Conservation (phyloP, 2,329 filamentous ascomycete genomes). For the Hypocrella siamensis region DNA sequence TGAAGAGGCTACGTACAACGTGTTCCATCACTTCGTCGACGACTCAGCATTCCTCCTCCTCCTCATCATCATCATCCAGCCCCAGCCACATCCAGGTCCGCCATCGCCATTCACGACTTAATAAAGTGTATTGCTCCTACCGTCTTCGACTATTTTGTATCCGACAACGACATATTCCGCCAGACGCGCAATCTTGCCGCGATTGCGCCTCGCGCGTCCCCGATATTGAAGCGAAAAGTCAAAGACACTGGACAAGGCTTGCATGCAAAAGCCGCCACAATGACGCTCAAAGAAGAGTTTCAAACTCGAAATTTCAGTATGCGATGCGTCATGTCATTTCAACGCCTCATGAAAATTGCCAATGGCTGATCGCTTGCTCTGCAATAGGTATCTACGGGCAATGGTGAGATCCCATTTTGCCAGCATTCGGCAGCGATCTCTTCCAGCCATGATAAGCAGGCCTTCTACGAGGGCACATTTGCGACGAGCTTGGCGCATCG, state of each 20-base stretch:
- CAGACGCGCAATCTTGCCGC: no score
- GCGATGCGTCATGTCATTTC: constrained; percentile 14
- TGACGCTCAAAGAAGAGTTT: constrained; percentile 59
- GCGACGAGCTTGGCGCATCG: background rate
- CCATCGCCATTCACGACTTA: background rate
- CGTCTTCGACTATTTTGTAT: no score
- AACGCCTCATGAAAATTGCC: background rate
- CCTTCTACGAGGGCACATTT: background rate
- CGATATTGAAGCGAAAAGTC: background rate
- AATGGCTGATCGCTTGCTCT: background rate
- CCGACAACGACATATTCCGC: no score
- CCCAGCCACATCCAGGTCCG: constrained; percentile 6
- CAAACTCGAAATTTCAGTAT: constrained; percentile 60
- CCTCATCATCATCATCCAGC: constrained; percentile 5
- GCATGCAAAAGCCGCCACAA: constrained; percentile 24
- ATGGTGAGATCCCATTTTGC: constrained; percentile 40
- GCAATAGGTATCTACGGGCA: constrained; percentile 54
- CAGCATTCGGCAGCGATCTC: background rate
- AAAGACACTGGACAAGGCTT: constrained; percentile 1
- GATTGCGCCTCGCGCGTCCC: constrained; percentile 2
- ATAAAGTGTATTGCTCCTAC: background rate
- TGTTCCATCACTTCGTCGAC: constrained; percentile 12
- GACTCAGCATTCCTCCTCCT: constrained; percentile 4
- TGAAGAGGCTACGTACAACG: constrained; percentile 17
- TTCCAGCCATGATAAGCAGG: background rate